Percentiles rank a stretch among this genome's conserved stretches.
Conservation (phyloP, 163 green algal genomes). For the Chlorella variabilis region DNA sequence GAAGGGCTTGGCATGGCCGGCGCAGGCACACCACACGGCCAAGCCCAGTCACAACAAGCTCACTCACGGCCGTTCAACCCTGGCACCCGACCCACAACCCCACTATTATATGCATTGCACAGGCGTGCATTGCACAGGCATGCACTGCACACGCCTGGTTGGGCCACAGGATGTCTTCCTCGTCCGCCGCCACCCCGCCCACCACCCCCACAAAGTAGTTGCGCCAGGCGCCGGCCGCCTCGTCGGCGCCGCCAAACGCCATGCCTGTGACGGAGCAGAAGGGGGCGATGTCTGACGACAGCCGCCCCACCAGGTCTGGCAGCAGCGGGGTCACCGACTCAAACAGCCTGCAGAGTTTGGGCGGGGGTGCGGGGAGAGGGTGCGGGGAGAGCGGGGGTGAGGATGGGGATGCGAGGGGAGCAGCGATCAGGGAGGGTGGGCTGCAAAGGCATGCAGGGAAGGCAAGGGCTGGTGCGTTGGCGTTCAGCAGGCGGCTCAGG, state of each 20-base stretch:
- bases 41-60: no score
- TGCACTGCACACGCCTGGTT: constrained; percentile 52
- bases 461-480: no score
- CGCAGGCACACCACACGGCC: no score
- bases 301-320: constrained; percentile 40
- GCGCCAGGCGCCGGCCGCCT: constrained; percentile 47
- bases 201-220: constrained; percentile 63
- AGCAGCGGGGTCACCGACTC: constrained; percentile 51
- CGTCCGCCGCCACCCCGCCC: constrained; percentile 47
- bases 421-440: no score
- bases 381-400: not conserved
- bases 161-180: constrained; percentile 50
- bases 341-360: constrained; percentile 43
- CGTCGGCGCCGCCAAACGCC: constrained; percentile 42
- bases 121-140: no score
- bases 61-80: no score
- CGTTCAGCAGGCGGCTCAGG: no score
- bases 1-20: no score
- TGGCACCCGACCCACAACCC: no score
- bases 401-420: not conserved
- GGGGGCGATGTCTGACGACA: constrained; percentile 40
- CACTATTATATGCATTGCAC: no score
- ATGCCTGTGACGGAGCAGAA: constrained; percentile 45
- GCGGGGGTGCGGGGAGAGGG: no score
- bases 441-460: no score